Conservation (phyloP, 192 early-diverging fungal genomes). For the Chytriomyces confervae region DNA sequence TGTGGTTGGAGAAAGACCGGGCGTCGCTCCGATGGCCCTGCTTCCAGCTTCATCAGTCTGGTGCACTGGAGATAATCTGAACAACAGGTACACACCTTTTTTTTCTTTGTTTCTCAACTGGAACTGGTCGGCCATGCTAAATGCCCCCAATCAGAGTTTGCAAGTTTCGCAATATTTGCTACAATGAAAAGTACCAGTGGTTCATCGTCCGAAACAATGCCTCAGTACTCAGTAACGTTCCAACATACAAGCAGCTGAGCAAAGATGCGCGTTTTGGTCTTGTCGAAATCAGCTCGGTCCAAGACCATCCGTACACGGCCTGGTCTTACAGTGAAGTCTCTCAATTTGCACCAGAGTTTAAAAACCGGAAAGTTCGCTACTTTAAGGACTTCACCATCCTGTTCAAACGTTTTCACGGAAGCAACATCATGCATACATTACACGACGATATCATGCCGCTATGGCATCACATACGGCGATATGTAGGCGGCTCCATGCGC, state of each 20-base stretch:
- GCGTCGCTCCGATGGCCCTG: constrained; percentile 12
- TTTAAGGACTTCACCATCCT: constrained; percentile 50
- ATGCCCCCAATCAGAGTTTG: constrained; percentile 42
- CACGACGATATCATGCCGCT: constrained; percentile 58
- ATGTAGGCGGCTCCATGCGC: constrained; percentile 26
- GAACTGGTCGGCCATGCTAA: neutral
- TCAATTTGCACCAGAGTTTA: constrained; percentile 44
- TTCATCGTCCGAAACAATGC: constrained; percentile 54
- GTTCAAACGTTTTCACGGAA: constrained; percentile 48
- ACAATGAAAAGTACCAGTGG: constrained; percentile 45
- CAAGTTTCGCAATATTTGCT: constrained; percentile 58
- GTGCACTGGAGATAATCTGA: constrained; percentile 41
- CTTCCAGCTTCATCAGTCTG: constrained; percentile 53
- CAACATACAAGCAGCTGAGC: constrained; percentile 10
- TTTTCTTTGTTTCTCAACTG: neutral
- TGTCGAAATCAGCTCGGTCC: constrained; percentile 49
- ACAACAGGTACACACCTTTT: constrained; percentile 20
- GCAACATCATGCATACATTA: constrained; percentile 62
- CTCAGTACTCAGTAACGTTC: constrained; percentile 42
- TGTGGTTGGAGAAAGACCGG: constrained; percentile 1
- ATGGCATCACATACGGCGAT: constrained; percentile 49
- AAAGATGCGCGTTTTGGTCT: constrained; percentile 40
- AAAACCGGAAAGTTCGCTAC: constrained; percentile 53
- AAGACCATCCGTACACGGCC: constrained; percentile 46
- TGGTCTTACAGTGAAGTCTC: constrained; percentile 49